phyloP scores from a whole-genome alignment of 495 filamentous ascomycete species.

The Barbatosphaeria neglecta region DNA sequence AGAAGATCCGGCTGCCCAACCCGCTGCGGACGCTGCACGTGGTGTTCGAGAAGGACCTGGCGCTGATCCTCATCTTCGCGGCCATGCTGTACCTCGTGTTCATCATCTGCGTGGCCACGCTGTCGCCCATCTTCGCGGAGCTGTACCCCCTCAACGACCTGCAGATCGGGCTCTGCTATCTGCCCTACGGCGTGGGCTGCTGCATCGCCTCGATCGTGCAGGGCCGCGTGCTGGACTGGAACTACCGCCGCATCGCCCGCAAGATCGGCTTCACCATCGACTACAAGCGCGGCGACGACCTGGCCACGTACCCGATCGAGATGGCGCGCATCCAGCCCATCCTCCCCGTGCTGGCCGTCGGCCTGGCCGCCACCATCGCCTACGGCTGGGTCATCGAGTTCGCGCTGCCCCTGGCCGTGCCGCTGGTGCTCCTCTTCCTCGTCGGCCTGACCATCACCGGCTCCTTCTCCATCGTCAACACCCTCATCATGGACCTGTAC shows the following conservation, averaged over 20 bases:
- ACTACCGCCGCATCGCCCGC: slow-evolving; percentile 42
- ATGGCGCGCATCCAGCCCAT: slow-evolving; percentile 46
- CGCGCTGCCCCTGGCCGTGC: slow-evolving; percentile 33
- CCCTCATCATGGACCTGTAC: slow-evolving; percentile 34
- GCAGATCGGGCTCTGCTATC: slow-evolving; percentile 50
- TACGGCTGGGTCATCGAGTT: slow-evolving; percentile 49
- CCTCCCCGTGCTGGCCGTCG: slow-evolving; percentile 32
- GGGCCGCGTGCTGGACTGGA: slow-evolving; percentile 46
- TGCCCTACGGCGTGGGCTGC: slow-evolving; percentile 55
- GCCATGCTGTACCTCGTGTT: slow-evolving; percentile 40
- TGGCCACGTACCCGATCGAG: slow-evolving; percentile 52
- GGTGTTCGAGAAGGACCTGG: slow-evolving; percentile 51
- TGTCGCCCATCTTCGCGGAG: slow-evolving; percentile 47
- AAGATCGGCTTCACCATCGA: slow-evolving; percentile 36
- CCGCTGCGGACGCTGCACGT: slow-evolving; percentile 57
- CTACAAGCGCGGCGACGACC: slow-evolving; percentile 38
- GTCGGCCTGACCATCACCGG: slow-evolving; percentile 41
- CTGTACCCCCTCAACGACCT: slow-evolving; percentile 59
- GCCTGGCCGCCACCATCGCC: slow-evolving; percentile 28
- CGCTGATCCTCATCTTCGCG: slow-evolving; percentile 28
- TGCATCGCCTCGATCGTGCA: slow-evolving; percentile 54
- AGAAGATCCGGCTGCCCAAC: slow-evolving; percentile 54
- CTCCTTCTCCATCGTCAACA: slow-evolving; percentile 39
- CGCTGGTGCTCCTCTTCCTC: slow-evolving; percentile 44
- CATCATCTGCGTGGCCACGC: slow-evolving; percentile 34